These are phyloP conservation scores for Carex littledalei DNA, from an alignment of 176 grass and related monocot species.

Conservation along the genomic window DNA sequence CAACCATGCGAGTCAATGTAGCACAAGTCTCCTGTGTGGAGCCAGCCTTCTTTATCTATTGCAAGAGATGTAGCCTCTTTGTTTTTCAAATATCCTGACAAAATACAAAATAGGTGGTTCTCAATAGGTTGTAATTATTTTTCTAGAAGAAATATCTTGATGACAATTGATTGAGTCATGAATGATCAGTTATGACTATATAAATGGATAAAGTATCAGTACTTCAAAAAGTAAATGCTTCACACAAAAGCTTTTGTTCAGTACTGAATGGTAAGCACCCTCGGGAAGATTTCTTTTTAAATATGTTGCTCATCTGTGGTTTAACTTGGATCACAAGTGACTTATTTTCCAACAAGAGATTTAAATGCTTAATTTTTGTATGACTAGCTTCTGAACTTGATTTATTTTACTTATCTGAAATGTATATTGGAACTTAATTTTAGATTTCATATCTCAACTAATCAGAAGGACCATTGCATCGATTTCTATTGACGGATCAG, in stretches of 20 bases:
- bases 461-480: neutral
- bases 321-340: neutral
- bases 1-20: conserved; percentile 31
- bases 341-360: neutral
- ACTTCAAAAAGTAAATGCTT: neutral
- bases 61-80: conserved; percentile 34
- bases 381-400: neutral
- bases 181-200: neutral
- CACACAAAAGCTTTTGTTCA: neutral
- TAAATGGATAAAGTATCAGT: neutral
- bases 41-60: conserved; percentile 31
- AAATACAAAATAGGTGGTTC: neutral
- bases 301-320: neutral
- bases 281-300: neutral
- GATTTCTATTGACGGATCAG: neutral
- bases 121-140: neutral
- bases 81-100: conserved; percentile 36
- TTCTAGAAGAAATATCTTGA: neutral
- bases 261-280: neutral
- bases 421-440: neutral
- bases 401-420: neutral
- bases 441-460: neutral
- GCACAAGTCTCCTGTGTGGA: conserved; percentile 49
- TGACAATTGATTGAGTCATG: neutral
- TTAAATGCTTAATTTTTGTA: no score